Evolutionary conservation across 768 basidiomycete genomes (phyloP), one percentile per base, ranked within the genome.

Genomic region (Fistulinella prunicolor): DNA sequence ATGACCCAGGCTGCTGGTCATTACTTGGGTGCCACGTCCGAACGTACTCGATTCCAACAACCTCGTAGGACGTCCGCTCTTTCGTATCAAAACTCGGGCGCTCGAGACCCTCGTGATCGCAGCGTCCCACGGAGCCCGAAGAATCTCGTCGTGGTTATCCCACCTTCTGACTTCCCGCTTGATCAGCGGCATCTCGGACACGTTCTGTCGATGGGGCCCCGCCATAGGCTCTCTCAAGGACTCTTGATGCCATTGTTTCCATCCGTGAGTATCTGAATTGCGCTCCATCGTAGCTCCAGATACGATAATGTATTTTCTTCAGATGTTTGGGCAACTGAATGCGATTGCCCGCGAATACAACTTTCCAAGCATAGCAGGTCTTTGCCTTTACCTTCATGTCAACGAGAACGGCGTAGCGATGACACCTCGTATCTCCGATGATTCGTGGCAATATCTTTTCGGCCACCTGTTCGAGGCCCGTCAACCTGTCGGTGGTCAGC

Each of bases 311-410:
- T 38, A 35, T 49, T 9, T 38, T 52, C 37, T 46, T 8, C 44
- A 92, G 90, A 79, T 91, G 74, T 82, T 81, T 58, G 81, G 77
- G 14, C 89, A 93, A 65, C 70, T 91, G 28, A 76, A 77, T 23
- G 85, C 87, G 9, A 89, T 93, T 51, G 86, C 88, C 4, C 79
- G 81, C 42, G 89, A 92, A 63, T 91, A 83, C 68, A 85, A 80
- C 59, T 86, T 91, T 55, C 89, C 89, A 0, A 87, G 84, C 61
- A 84, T 77, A 19, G 62, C 77, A 9, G 89, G 89, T 20, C 60
- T 92, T n/a, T 86, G 83, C 62, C 75, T 91, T n/a, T 92, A 89
- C 61, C 73, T 87, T 45, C 84, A 83, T 47, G 74, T 81, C 49
- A 72, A 71, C 17, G 82, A 86, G 42, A 72, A 70, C 37, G 82